Conservation (phyloP, 1,284 basidiomycete species). For the Rhodotorula mucilaginosa region DNA sequence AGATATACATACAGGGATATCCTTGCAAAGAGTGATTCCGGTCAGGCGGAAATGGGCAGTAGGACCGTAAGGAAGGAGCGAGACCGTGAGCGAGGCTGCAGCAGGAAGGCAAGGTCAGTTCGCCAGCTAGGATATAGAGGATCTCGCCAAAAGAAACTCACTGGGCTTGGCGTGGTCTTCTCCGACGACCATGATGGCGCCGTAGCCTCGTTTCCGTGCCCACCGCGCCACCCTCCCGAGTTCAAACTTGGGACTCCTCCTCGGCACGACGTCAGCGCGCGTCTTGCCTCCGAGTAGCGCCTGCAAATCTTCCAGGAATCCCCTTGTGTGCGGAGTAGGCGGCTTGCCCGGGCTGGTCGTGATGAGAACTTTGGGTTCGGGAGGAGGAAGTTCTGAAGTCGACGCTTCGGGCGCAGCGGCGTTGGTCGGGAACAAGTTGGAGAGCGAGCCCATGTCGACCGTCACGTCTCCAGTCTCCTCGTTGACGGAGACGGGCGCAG, state of each 20-base stretch:
- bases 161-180: slow-evolving; percentile 83
- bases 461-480: slow-evolving; percentile 45
- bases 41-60: slow-evolving; percentile 95
- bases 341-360: slow-evolving; percentile 87
- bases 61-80: slow-evolving; percentile 86
- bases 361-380: slow-evolving; percentile 80
- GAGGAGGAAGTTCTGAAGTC: slow-evolving; percentile 56
- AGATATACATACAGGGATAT: slow-evolving; percentile 65
- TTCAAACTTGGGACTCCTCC: slow-evolving; percentile 90
- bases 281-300: slow-evolving; percentile 78
- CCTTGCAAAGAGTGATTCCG: slow-evolving; percentile 77
- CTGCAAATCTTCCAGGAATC: slow-evolving; percentile 86
- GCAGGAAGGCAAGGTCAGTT: not conserved
- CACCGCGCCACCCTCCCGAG: slow-evolving; percentile 89
- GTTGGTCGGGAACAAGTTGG: slow-evolving; percentile 42
- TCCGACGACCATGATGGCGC: slow-evolving; percentile 86
- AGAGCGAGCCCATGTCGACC: slow-evolving; percentile 43
- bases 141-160: slow-evolving; percentile 47
- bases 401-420: slow-evolving; percentile 21
- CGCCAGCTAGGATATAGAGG: not conserved
- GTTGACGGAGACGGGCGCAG: slow-evolving; percentile 40
- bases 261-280: slow-evolving; percentile 76
- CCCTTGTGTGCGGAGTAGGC: slow-evolving; percentile 65
- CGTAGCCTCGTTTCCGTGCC: slow-evolving; percentile 84
- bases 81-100: slow-evolving; percentile 84